Percentiles rank a stretch among this genome's conserved stretches.
These are phyloP conservation scores for Salix arbutifolia DNA, from an alignment of 345 rosid genomes.

Conservation along the genomic window DNA sequence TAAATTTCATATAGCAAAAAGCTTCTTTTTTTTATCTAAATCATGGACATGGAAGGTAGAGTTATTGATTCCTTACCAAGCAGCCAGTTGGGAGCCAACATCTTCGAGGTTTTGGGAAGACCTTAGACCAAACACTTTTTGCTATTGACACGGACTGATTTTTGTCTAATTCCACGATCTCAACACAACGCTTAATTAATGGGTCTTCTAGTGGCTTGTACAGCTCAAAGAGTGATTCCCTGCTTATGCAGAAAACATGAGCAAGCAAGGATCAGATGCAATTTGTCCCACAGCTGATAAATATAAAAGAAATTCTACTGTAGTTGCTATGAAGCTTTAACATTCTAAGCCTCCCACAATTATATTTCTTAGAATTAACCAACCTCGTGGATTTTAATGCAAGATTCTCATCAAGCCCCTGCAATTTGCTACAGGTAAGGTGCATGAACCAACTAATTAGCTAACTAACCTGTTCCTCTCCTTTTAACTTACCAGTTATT, in stretches of 20 bases:
- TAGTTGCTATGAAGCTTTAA: not conserved
- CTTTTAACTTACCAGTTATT: not conserved
- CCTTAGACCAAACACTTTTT: conserved; percentile 58
- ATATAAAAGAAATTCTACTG: not conserved
- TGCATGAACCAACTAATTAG: not conserved
- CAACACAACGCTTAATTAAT: conserved; percentile 62
- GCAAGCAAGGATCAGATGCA: conserved; percentile 13
- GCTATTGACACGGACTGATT: conserved; percentile 32
- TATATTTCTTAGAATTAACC: not conserved
- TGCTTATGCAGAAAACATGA: conserved; percentile 23
- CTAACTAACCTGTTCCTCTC: not conserved
- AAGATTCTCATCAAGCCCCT: not conserved
- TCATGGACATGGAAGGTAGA: not conserved
- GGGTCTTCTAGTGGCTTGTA: conserved; percentile 75
- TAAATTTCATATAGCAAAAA: not conserved
- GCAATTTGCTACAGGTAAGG: not conserved
- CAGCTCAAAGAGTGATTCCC: conserved; percentile 59
- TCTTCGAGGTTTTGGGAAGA: conserved; percentile 83
- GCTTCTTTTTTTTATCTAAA: too few species aligned
- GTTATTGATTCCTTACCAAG: conserved; percentile 50
- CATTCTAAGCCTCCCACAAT: not conserved
- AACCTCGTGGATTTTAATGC: not conserved
- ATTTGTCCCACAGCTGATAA: not conserved
- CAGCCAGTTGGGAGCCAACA: conserved; percentile 97
- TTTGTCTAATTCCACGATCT: conserved; percentile 51